Evolutionary conservation across 2,329 filamentous ascomycete genomes (phyloP).

Genomic region (Metarhizium brunneum): DNA sequence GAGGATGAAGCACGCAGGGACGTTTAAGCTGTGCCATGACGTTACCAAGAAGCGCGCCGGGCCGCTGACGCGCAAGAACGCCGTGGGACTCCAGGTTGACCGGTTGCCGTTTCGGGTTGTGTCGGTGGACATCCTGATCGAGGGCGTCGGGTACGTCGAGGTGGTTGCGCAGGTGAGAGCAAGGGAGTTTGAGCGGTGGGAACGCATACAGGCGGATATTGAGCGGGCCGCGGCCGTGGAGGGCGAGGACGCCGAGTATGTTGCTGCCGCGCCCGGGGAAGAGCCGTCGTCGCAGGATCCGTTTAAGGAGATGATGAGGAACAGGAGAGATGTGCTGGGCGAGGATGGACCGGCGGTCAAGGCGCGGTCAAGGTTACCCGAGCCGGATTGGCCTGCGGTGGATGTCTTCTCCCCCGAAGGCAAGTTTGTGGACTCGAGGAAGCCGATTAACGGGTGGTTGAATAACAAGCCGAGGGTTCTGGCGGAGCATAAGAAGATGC

Average conservation of each 20-base stretch:
- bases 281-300: slow-evolving; percentile 8
- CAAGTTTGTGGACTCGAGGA: slow-evolving; percentile 59
- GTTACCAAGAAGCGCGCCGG: slow-evolving; percentile 74
- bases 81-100: slow-evolving; percentile 54
- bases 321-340: slow-evolving; percentile 13
- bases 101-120: slow-evolving; percentile 71
- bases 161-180: slow-evolving; percentile 71
- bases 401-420: slow-evolving; percentile 83
- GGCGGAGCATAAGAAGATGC: slow-evolving; percentile 36
- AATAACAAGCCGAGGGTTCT: slow-evolving; percentile 47
- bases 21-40: slow-evolving; percentile 67
- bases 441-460: slow-evolving; percentile 64
- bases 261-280: neutral
- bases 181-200: slow-evolving; percentile 26
- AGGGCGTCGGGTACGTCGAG: slow-evolving; percentile 92
- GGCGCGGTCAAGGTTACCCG: slow-evolving; percentile 4
- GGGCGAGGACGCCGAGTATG: slow-evolving; percentile 6
- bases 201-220: slow-evolving; percentile 9
- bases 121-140: slow-evolving; percentile 76
- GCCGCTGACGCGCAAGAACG: slow-evolving; percentile 55
- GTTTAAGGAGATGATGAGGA: slow-evolving; percentile 16
- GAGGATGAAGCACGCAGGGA: slow-evolving; percentile 61
- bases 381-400: slow-evolving; percentile 55
- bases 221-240: slow-evolving; percentile 12
- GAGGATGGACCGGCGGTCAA: neutral